Conservation (phyloP, 192 early-diverging fungal species). For the Tieghemiomyces parasiticus region DNA sequence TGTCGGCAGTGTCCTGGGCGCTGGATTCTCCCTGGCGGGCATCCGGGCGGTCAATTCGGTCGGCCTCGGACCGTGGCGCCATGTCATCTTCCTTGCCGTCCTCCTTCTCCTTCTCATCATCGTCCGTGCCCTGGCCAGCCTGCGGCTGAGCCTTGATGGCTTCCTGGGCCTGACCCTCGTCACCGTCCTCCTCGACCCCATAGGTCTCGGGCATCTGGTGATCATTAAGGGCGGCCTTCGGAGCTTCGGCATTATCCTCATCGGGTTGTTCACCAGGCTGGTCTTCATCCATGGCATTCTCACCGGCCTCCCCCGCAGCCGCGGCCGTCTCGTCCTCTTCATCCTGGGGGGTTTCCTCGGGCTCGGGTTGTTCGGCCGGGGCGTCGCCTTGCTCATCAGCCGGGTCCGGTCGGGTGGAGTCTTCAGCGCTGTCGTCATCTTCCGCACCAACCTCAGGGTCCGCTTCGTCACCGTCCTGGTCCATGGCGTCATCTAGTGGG, state of each 20-base stretch:
- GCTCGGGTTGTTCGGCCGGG: conserved; percentile 15
- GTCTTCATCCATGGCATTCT: conserved; percentile 28
- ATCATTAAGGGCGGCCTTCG: conserved; percentile 19
- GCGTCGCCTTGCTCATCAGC: conserved; percentile 22
- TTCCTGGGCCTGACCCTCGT: conserved; percentile 24
- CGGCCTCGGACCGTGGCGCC: conserved; percentile 35
- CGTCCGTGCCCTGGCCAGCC: conserved; percentile 36
- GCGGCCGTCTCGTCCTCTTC: conserved; percentile 15
- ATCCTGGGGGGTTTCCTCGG: conserved; percentile 27
- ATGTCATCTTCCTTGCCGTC: conserved; percentile 35
- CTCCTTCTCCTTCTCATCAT: conserved; percentile 38
- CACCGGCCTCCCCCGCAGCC: conserved; percentile 19
- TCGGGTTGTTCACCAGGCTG: conserved; percentile 28
- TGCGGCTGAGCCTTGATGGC: conserved; percentile 30
- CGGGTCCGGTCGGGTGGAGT: conserved; percentile 18
- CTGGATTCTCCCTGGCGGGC: neutral
- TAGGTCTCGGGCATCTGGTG: conserved; percentile 19
- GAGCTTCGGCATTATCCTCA: conserved; percentile 20
- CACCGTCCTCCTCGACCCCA: conserved; percentile 18
- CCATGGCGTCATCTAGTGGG: conserved; percentile 16
- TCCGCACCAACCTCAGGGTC: conserved; percentile 20
- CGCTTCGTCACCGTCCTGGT: conserved; percentile 18
- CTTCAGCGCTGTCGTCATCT: conserved; percentile 21
- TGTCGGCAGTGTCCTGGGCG: conserved; percentile 15
- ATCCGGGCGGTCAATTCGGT: conserved; percentile 19